Percentiles rank a stretch among this genome's conserved stretches.
Evolutionary conservation across 2,329 filamentous ascomycete genomes (phyloP).

Genomic region (Neonectria neomacrospora): DNA sequence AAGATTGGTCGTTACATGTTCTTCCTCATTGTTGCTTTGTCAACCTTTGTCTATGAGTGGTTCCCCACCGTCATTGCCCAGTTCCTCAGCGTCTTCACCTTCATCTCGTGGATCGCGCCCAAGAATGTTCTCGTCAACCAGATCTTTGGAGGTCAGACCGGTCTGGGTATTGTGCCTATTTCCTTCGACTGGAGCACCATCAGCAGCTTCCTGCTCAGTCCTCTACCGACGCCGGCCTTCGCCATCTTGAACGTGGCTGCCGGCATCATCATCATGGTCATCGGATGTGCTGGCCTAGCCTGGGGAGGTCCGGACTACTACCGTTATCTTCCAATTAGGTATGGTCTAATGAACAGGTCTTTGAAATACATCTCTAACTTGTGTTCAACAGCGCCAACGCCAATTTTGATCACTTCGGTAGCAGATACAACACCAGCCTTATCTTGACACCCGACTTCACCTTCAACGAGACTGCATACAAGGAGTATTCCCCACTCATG

Average conservation of each 20-base stretch:
- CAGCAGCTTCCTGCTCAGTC: constrained; percentile 61
- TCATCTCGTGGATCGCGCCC: constrained; percentile 69
- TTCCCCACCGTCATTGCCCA: constrained; percentile 71
- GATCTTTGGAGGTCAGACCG: constrained; percentile 67
- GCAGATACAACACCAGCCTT: constrained; percentile 66
- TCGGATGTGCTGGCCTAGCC: constrained; percentile 67
- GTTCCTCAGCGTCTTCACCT: constrained; percentile 70
- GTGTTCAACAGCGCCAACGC: constrained; percentile 51
- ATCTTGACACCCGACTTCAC: constrained; percentile 66
- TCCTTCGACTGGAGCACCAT: constrained; percentile 65
- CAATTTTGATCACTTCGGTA: constrained; percentile 72
- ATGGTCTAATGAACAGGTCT: background rate
- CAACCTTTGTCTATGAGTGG: constrained; percentile 67
- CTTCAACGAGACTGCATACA: constrained; percentile 70
- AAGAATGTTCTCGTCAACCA: constrained; percentile 69
- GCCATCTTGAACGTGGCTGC: constrained; percentile 66
- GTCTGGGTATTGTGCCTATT: constrained; percentile 69
- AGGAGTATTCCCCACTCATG: constrained; percentile 75
- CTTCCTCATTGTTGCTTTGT: constrained; percentile 67
- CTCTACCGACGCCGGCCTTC: constrained; percentile 63
- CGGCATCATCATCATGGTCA: constrained; percentile 65
- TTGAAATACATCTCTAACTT: background rate
- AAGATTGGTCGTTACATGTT: constrained; percentile 69
- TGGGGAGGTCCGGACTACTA: constrained; percentile 66
- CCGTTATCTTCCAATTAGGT: constrained; percentile 70